Conservation (phyloP, 306 rosid genomes). For the Albizia julibrissin region DNA sequence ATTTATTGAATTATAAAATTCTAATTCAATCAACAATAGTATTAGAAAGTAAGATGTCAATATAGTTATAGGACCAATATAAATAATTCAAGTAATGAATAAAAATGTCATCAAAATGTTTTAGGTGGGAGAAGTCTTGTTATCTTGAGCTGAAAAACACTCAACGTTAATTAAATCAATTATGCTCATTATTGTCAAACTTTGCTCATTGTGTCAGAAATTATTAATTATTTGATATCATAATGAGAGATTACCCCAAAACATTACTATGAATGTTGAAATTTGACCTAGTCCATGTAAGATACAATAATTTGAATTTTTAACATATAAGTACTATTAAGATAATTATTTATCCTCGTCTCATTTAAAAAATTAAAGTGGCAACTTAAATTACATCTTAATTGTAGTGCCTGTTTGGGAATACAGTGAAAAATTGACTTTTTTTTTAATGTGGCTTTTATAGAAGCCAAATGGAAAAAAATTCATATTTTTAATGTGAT, state of each 20-base stretch:
- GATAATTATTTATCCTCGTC: background rate
- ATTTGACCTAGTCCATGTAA: background rate
- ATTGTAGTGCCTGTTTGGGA: no score
- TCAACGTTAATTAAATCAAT: background rate
- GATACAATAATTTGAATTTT: background rate
- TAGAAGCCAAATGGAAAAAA: no score
- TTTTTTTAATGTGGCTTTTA: no score
- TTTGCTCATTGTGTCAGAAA: background rate
- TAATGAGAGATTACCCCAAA: no score
- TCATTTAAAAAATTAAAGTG: background rate
- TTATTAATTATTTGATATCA: no score
- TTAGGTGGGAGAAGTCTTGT: background rate
- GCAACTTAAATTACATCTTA: no score
- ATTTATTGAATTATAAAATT: background rate
- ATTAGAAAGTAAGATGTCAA: background rate
- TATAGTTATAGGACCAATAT: background rate
- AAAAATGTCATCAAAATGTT: background rate
- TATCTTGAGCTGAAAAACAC: background rate
- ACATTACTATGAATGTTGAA: background rate
- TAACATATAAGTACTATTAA: no score
- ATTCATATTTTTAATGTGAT: no score
- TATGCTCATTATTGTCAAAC: background rate
- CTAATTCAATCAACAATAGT: background rate
- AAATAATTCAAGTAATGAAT: background rate
- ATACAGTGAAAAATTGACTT: no score